A percentile compares a stretch with the other conserved stretches of the same genome.
Evolutionary conservation across 176 grass and related monocot species (phyloP).

Genomic region (Paspalum vaginatum): DNA sequence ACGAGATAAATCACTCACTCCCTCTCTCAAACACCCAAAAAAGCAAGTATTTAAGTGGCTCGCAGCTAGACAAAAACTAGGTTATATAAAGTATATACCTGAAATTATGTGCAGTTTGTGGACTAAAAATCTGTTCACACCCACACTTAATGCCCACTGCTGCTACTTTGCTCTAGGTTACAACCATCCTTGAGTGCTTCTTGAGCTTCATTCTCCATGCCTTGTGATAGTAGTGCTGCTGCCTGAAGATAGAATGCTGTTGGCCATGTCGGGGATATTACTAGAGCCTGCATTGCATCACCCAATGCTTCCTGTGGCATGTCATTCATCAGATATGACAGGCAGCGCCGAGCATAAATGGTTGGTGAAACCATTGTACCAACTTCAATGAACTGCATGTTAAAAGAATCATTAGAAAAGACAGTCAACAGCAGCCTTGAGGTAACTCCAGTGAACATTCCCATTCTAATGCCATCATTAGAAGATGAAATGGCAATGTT

Average conservation of each 20-base stretch:
- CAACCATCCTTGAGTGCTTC: constrained; percentile 88
- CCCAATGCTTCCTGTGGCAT: constrained; percentile 75
- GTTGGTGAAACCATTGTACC: constrained; percentile 96
- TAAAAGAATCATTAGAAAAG: constrained; percentile 22
- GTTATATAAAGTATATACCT: constrained; percentile 28
- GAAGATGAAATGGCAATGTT: not conserved
- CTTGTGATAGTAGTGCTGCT: constrained; percentile 66
- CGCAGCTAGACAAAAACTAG: not conserved
- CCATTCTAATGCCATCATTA: not conserved
- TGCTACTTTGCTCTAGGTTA: constrained; percentile 63
- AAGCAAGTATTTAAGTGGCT: not conserved
- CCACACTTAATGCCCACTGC: constrained; percentile 51
- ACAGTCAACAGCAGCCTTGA: constrained; percentile 19
- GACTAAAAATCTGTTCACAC: constrained; percentile 32
- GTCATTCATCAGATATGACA: constrained; percentile 92
- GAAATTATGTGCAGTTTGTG: constrained; percentile 52
- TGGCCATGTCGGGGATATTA: constrained; percentile 86
- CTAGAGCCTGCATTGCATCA: constrained; percentile 87
- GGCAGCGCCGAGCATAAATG: constrained; percentile 80
- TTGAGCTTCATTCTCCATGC: constrained; percentile 89
- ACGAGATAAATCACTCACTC: not conserved
- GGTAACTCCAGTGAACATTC: constrained; percentile 1
- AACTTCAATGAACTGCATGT: constrained; percentile 94
- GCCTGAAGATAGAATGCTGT: constrained; percentile 97
- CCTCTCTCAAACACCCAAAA: not conserved